phyloP scores from a whole-genome alignment of 2,329 filamentous ascomycete genomes.

The Penicillium sp. region DNA sequence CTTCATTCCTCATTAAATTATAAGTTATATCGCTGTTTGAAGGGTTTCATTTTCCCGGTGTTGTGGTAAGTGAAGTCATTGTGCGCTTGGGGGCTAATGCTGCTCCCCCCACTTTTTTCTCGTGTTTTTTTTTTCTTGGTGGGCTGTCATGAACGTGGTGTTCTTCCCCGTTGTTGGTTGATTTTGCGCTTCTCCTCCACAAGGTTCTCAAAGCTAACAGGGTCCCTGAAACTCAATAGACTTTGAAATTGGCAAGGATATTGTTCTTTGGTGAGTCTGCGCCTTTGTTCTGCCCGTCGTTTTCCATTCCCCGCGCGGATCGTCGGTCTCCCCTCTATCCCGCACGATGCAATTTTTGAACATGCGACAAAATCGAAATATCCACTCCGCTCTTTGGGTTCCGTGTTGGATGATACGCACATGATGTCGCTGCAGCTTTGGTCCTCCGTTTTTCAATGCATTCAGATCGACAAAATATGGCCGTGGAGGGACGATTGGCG shows the following conservation, averaged over 20 bases:
- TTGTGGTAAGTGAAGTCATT: conserved; percentile 9
- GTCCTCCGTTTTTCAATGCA: background rate
- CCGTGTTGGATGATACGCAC: background rate
- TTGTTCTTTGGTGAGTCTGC: conserved; percentile 30
- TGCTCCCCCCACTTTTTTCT: conserved; percentile 2
- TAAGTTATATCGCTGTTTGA: conserved; percentile 16
- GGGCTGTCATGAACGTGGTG: conserved; percentile 29
- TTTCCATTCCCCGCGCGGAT: conserved; percentile 9
- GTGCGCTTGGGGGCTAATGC: conserved; percentile 3
- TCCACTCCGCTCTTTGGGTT: background rate
- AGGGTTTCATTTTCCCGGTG: conserved; percentile 9
- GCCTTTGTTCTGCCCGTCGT: conserved; percentile 1
- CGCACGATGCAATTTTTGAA: conserved; percentile 4
- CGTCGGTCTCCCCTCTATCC: conserved; percentile 11
- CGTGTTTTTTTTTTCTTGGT: conserved; percentile 18
- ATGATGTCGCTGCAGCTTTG: background rate
- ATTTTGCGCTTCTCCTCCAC: conserved; percentile 20
- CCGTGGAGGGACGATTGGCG: background rate
- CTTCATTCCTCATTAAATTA: conserved; percentile 8
- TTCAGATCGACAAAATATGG: background rate
- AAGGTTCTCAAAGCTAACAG: conserved; percentile 32
- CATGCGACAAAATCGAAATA: background rate
- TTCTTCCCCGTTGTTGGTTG: conserved; percentile 1
- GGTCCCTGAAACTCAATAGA: conserved; percentile 19
- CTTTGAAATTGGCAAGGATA: conserved; percentile 1